These are phyloP conservation scores for Planoprotostelium fungivorum DNA, from an alignment of 78 protist species.

Conservation along the genomic window DNA sequence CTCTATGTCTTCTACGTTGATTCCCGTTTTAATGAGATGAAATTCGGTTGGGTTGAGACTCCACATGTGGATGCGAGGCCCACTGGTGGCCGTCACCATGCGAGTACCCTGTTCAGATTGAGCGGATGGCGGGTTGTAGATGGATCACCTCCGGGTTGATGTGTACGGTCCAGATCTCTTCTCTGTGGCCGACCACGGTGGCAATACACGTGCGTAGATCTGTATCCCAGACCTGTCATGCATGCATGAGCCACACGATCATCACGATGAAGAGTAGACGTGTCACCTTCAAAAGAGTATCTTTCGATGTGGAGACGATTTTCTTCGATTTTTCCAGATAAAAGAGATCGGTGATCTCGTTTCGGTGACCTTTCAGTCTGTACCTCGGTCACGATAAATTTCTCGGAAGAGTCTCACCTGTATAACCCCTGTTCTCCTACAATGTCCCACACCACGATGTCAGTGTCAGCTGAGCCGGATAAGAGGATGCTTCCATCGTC, in stretches of 20 bases:
- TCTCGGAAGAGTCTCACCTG: slow-evolving; percentile 6
- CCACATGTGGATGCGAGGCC: background rate
- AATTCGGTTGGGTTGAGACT: background rate
- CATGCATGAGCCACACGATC: background rate
- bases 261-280: no score
- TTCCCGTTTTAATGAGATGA: background rate
- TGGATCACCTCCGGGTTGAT: slow-evolving; percentile 30
- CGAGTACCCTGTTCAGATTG: background rate
- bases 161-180: slow-evolving; percentile 73
- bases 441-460: slow-evolving; percentile 89
- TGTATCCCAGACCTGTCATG: slow-evolving; percentile 81
- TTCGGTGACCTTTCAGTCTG: slow-evolving; percentile 78
- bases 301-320: slow-evolving; percentile 61
- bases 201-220: slow-evolving; percentile 80
- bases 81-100: background rate
- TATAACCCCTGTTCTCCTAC: slow-evolving; percentile 78
- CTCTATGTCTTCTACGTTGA: background rate
- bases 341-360: slow-evolving; percentile 31
- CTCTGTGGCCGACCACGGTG: slow-evolving; percentile 76
- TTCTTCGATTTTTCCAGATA: slow-evolving; percentile 18
- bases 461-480: slow-evolving; percentile 81
- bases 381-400: background rate
- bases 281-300: slow-evolving; percentile 47
- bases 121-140: slow-evolving; percentile 9
- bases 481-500: slow-evolving; percentile 49